Evolutionary conservation across 1,284 basidiomycete species (phyloP), one percentile per base, ranked within the genome.

Genomic region (Ustilago nuda): DNA sequence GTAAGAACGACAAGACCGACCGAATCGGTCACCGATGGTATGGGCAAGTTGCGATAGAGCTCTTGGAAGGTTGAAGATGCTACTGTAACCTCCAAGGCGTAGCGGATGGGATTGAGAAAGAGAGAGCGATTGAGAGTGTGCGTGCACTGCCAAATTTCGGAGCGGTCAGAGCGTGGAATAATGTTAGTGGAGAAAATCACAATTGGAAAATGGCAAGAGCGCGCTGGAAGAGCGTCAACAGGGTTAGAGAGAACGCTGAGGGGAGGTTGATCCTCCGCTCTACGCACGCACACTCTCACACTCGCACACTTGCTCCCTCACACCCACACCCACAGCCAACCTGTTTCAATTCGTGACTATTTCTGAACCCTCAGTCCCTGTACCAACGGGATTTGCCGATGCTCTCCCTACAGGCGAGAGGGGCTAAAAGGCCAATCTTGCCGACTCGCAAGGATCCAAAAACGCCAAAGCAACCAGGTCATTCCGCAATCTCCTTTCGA

Each of bases 171-270:
- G 51, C 30, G 51, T 53, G 51, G 32, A 27, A 27, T 19, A 39
- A 39, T 27, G 23, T 27, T 27, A 60, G 46, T 39, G 58, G 30
- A 30, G 30, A 32, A 35, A 23, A 6, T 27, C 23, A 27, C 50
- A 23, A 53, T 17, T 27, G 36, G 36, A 50, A 46, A 35, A 11
- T 53, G 50, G n/a, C 39, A 58, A 30, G 32, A 46, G 39, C 15
- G 35, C 54, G 35, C 23, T 62, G 58, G 62, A 71, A 53, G 56
- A 64, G 68, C 68, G 68, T 56, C 62, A 65, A 61, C 68, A 57
- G 68, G 68, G 66, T 50, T 19, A 50, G 48, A 48, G 7, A 13
- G 48, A 15, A 30, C 27, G 53, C 35, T 57, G 54, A 61, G 48
- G 36, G 52, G 23, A 51, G 37, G 48, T 32, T 50, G 48, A 50